Conservation (phyloP, 805 yeast species). For the Yarrowia sp. region DNA sequence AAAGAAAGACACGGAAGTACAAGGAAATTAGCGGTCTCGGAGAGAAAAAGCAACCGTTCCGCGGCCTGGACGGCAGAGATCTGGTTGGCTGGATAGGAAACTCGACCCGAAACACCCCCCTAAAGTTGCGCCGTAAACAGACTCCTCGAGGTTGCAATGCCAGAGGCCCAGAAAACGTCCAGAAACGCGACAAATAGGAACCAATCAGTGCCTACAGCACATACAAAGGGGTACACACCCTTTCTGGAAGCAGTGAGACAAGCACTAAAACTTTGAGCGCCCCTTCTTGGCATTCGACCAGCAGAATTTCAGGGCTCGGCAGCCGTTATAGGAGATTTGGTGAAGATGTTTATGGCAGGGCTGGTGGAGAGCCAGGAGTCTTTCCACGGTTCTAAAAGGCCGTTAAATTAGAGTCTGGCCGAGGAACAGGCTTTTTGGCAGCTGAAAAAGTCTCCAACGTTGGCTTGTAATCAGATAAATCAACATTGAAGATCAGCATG, state of each 20-base stretch:
- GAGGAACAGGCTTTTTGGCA: not conserved
- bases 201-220: no score
- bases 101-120: no score
- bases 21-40: not conserved
- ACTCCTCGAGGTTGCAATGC: no score
- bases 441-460: not conserved
- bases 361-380: no score
- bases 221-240: not conserved
- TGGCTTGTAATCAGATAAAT: conserved; percentile 14
- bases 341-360: no score
- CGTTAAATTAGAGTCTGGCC: not conserved
- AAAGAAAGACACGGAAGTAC: not conserved
- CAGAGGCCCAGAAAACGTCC: no score
- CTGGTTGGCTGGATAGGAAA: no score
- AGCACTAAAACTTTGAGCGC: not conserved
- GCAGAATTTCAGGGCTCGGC: not conserved
- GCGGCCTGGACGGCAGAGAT: no score
- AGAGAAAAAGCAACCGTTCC: not conserved
- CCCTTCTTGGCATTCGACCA: conserved; percentile 8
- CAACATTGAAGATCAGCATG: conserved; percentile 7
- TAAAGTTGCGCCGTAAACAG: no score
- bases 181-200: not conserved
- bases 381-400: no score
- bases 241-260: conserved; percentile 2
- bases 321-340: no score